Evolutionary conservation across 1,284 basidiomycete species (phyloP).

Genomic region (Apiotrichum domesticum): DNA sequence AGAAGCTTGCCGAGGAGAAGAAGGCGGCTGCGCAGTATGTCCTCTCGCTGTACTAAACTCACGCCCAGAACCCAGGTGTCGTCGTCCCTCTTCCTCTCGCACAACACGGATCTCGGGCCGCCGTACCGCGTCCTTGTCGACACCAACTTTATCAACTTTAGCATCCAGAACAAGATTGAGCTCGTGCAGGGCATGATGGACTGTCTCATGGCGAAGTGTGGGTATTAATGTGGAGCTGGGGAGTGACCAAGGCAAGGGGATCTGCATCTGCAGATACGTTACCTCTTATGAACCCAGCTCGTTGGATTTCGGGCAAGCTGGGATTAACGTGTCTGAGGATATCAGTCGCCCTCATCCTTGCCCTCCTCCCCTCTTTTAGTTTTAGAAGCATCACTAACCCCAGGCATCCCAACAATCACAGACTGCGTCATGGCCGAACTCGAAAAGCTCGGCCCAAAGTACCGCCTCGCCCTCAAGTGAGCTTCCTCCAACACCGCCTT

Average conservation of each 20-base stretch:
- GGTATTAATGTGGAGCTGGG: slow-evolving; percentile 33
- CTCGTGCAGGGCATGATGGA: slow-evolving; percentile 99
- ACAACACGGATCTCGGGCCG: slow-evolving; percentile 92
- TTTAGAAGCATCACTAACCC: not conserved
- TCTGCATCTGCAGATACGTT: too few relatives aligned
- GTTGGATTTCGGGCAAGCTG: too few relatives aligned
- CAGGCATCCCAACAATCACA: slow-evolving; percentile 96
- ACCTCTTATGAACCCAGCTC: too few relatives aligned
- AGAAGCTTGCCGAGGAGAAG: slow-evolving; percentile 46
- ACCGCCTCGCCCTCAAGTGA: slow-evolving; percentile 85
- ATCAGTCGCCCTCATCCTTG: not conserved
- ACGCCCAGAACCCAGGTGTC: slow-evolving; percentile 26
- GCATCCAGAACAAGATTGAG: slow-evolving; percentile 96
- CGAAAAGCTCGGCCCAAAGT: slow-evolving; percentile 94
- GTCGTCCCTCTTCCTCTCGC: slow-evolving; percentile 72
- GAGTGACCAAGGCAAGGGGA: not conserved
- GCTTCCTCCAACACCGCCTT: slow-evolving; percentile 13
- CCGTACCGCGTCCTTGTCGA: slow-evolving; percentile 97
- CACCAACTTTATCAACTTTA: slow-evolving; percentile 99
- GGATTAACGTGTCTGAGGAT: not conserved
- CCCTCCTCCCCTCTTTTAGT: slow-evolving; percentile 4
- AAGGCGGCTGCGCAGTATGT: slow-evolving; percentile 29
- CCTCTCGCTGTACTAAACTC: slow-evolving; percentile 54
- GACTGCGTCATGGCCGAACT: slow-evolving; percentile 98
- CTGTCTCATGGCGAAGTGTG: slow-evolving; percentile 97